Evolutionary conservation across 1,139 yeast species (phyloP), one percentile per base, ranked within the genome.

Genomic region (Candida sp.): DNA sequence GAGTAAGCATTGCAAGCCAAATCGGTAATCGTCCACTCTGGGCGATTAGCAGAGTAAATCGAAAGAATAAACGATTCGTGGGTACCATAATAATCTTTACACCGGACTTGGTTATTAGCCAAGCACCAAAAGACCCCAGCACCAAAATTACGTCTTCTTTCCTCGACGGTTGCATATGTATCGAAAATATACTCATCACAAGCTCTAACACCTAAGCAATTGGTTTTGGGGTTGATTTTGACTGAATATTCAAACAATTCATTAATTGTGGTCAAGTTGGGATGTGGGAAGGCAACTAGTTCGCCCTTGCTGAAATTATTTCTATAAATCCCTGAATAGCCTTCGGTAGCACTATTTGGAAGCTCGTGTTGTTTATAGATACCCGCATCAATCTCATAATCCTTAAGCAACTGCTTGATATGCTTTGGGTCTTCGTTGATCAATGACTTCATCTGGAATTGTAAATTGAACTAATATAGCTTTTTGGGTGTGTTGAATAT

Each of bases 61-160:
- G 73, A 60, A 19, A 69, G 56, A 35, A 70, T 52, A 45, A 69
- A 70, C 0, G 75, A 68, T 21, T 30, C 33, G 5, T 9, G n/a
- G 32, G 56, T 51, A 30, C 53, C 52, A 36, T 54, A 53, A 3
- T 44, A 41, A 42, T 69, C 58, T 38, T 59, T 61, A 9, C 49
- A 43, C 45, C 66, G 70, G 38, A 61, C 57, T 48, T 75, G 68
- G 50, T 74, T 76, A 47, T 70, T 67, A 33, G 61, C 58, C 43
- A 81, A 74, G n/a, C 79, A 60, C 39, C 79, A 70, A 50, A 81
- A 70, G 27, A 87, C 54, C 11, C 95, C 95, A 3, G 87, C 67
- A 4, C 90, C 95, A 38, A 86, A 66, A 42, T 76, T 63, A 41
- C 64, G 60, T 44, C 77, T 73, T 42, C 82, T 68, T 38, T 57